These are phyloP conservation scores for Blastomyces parvus DNA, from an alignment of 2,329 filamentous ascomycete species.

Conservation along the genomic window DNA sequence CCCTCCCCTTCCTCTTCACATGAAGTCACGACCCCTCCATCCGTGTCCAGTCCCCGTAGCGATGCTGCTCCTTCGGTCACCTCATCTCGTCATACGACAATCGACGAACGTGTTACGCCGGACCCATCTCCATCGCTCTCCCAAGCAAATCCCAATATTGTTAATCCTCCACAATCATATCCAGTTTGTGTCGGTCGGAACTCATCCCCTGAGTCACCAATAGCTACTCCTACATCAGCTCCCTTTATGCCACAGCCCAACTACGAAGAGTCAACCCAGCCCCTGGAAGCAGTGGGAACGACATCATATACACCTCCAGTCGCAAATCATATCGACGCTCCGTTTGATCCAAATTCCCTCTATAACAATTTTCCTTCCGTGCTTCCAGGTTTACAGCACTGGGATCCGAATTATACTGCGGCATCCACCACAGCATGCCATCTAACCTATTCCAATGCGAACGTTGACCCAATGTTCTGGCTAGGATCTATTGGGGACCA, in stretches of 20 bases:
- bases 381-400: constrained; percentile 33
- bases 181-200: not conserved
- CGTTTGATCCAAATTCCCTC: constrained; percentile 31
- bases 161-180: not conserved
- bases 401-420: constrained; percentile 33
- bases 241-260: not conserved
- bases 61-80: constrained; percentile 28
- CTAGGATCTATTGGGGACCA: constrained; percentile 37
- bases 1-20: constrained; percentile 34
- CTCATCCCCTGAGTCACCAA: not conserved
- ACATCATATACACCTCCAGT: not conserved
- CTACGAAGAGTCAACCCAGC: not conserved
- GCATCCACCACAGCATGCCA: constrained; percentile 30
- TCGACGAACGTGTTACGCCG: constrained; percentile 21
- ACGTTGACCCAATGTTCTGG: constrained; percentile 35
- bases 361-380: constrained; percentile 34
- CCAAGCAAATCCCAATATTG: constrained; percentile 16
- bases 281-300: not conserved
- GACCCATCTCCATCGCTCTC: constrained; percentile 19
- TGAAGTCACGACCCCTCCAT: constrained; percentile 32
- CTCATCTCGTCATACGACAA: constrained; percentile 25
- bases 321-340: constrained; percentile 20
- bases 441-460: constrained; percentile 28
- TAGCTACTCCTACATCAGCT: not conserved
- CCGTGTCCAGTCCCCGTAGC: constrained; percentile 34